phyloP scores from a whole-genome alignment of 2,329 filamentous ascomycete species.

The Alternaria triticina region DNA sequence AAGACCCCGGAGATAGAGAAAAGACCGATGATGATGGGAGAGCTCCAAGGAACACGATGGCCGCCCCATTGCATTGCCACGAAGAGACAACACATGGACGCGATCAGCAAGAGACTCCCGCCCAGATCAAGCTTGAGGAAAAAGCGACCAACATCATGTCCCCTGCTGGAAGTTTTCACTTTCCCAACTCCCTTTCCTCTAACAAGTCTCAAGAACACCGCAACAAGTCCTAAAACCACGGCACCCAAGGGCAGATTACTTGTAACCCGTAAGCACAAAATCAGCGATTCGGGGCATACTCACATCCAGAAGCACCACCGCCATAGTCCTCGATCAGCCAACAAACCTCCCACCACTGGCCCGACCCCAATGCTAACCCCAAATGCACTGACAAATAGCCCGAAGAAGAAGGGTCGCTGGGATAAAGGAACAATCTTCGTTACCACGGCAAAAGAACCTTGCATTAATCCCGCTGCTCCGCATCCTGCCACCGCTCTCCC shows the following conservation, averaged over 20 bases:
- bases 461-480: neutral
- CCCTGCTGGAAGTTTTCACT: neutral
- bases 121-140: neutral
- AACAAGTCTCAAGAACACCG: neutral
- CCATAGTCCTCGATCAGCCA: constrained; percentile 11
- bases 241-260: neutral
- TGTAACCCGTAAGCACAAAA: neutral
- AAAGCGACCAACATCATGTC: neutral
- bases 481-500: neutral
- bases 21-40: neutral
- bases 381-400: constrained; percentile 34
- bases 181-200: neutral
- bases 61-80: neutral
- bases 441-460: constrained; percentile 14
- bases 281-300: neutral
- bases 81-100: neutral
- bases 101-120: neutral
- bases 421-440: constrained; percentile 28
- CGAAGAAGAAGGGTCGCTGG: constrained; percentile 49
- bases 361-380: constrained; percentile 40
- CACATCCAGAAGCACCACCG: constrained; percentile 10
- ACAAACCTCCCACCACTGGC: constrained; percentile 42
- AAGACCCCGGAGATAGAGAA: neutral
- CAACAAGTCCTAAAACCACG: neutral
- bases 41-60: neutral